These are phyloP conservation scores for Camellia japonica DNA, from an alignment of 148 eudicot genomes.

Conservation along the genomic window DNA sequence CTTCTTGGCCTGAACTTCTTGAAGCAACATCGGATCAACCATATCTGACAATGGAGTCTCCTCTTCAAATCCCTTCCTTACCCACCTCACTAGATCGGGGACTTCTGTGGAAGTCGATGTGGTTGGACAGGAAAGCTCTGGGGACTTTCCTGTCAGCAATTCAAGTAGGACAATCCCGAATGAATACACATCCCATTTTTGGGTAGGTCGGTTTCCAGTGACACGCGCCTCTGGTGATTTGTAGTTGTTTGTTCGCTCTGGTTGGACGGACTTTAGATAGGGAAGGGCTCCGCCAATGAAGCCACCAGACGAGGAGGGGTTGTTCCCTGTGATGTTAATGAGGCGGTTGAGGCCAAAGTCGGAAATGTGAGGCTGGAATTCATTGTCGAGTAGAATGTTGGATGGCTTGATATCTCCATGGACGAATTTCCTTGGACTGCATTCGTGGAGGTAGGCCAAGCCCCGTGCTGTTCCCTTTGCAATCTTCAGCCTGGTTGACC, in stretches of 20 bases:
- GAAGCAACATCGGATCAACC: slow-evolving; percentile 82
- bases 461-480: slow-evolving; percentile 87
- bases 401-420: slow-evolving; percentile 93
- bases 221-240: slow-evolving; percentile 83
- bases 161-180: slow-evolving; percentile 85
- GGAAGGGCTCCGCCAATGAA: slow-evolving; percentile 92
- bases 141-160: slow-evolving; percentile 78
- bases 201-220: slow-evolving; percentile 62
- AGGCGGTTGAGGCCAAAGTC: slow-evolving; percentile 89
- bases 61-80: slow-evolving; percentile 80
- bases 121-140: slow-evolving; percentile 63
- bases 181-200: slow-evolving; percentile 93
- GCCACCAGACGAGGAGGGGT: slow-evolving; percentile 85
- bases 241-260: slow-evolving; percentile 56
- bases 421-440: slow-evolving; percentile 92
- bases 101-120: slow-evolving; percentile 63
- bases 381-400: slow-evolving; percentile 85
- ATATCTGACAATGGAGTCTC: slow-evolving; percentile 72
- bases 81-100: slow-evolving; percentile 85
- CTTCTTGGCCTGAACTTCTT: slow-evolving; percentile 89
- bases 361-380: slow-evolving; percentile 66
- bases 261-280: slow-evolving; percentile 57
- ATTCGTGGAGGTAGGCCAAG: slow-evolving; percentile 92
- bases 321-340: slow-evolving; percentile 70
- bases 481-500: slow-evolving; percentile 74